These are phyloP conservation scores for Myochromella boudieri DNA, from an alignment of 768 basidiomycete genomes.

Conservation along the genomic window DNA sequence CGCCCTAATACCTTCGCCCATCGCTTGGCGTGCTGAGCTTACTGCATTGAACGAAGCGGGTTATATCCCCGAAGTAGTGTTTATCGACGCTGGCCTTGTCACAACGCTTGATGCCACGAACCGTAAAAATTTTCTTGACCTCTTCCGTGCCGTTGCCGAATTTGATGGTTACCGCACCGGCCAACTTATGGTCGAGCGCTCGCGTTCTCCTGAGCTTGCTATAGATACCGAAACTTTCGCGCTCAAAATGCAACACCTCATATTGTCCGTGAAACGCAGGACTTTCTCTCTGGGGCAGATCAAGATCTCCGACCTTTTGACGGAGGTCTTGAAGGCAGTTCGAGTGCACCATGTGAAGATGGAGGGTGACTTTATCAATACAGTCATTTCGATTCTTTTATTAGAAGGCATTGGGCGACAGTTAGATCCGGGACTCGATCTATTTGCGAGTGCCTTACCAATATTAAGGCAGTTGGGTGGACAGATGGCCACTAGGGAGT, in stretches of 20 bases:
- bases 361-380: slow-evolving; percentile 99
- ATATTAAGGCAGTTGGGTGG: slow-evolving; percentile 89
- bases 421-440: slow-evolving; percentile 86
- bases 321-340: slow-evolving; percentile 84
- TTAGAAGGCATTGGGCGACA: slow-evolving; percentile 96
- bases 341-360: slow-evolving; percentile 95
- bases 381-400: slow-evolving; percentile 89
- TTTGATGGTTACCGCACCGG: slow-evolving; percentile 97
- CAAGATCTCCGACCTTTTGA: slow-evolving; percentile 91
- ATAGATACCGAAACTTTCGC: slow-evolving; percentile 95
- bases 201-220: slow-evolving; percentile 85
- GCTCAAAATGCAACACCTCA: slow-evolving; percentile 95
- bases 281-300: slow-evolving; percentile 98
- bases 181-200: slow-evolving; percentile 94
- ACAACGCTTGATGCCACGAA: slow-evolving; percentile 84
- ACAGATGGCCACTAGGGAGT: slow-evolving; percentile 79
- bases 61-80: slow-evolving; percentile 91
- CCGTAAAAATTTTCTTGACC: slow-evolving; percentile 91
- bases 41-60: slow-evolving; percentile 60
- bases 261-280: slow-evolving; percentile 90
- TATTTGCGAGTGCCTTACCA: slow-evolving; percentile 94
- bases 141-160: slow-evolving; percentile 93
- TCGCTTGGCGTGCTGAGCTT: slow-evolving; percentile 73
- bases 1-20: slow-evolving; percentile 52
- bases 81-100: slow-evolving; percentile 95